These are phyloP conservation scores for Austroboletus novae-zelandiae DNA, from an alignment of 1,284 basidiomycete genomes.

Conservation along the genomic window DNA sequence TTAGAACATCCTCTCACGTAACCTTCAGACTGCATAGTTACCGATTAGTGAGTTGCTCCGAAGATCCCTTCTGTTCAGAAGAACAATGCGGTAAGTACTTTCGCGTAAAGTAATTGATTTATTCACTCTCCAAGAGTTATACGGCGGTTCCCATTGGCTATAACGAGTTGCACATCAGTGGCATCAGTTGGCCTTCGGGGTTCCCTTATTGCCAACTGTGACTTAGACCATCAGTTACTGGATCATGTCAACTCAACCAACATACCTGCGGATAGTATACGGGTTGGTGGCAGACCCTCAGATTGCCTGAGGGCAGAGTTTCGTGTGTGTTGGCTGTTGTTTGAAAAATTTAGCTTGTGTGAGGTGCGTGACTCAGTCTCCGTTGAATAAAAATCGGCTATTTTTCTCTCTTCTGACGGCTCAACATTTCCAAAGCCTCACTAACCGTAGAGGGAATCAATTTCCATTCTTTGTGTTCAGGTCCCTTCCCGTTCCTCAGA, in stretches of 20 bases:
- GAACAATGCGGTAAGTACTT: neutral
- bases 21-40: neutral
- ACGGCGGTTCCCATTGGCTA: too few relatives aligned
- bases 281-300: too few relatives aligned
- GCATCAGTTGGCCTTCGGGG: neutral
- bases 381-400: neutral
- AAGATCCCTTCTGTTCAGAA: neutral
- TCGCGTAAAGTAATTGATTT: neutral
- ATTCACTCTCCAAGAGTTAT: conserved; percentile 5
- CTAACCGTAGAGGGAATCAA: conserved; percentile 26
- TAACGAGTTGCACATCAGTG: too few relatives aligned
- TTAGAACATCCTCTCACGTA: neutral
- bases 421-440: conserved; percentile 50
- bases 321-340: too few relatives aligned
- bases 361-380: too few relatives aligned
- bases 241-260: too few relatives aligned
- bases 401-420: conserved; percentile 25
- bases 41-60: neutral
- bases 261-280: too few relatives aligned
- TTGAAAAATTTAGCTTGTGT: too few relatives aligned
- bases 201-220: too few relatives aligned
- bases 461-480: conserved; percentile 37
- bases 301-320: too few relatives aligned
- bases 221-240: too few relatives aligned
- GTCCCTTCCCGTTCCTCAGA: conserved; percentile 55